Evolutionary conservation across 2,329 filamentous ascomycete species (phyloP).

Genomic region (Sporothrix pseudoabietina): DNA sequence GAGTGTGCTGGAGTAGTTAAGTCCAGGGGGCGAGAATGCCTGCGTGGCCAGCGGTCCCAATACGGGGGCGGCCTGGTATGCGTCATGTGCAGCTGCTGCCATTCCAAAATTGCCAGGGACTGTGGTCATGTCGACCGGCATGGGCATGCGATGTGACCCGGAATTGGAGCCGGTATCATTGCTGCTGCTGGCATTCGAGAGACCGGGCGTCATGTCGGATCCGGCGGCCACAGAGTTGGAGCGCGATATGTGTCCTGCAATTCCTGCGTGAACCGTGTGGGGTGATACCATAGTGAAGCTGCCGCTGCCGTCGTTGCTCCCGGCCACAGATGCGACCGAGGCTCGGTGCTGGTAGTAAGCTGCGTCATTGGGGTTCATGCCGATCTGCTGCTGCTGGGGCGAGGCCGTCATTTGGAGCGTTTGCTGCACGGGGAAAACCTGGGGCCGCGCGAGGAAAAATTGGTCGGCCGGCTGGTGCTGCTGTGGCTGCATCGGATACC

Average conservation of each 20-base stretch:
- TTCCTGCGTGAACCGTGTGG: not conserved
- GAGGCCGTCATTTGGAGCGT: not conserved
- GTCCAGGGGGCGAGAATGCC: not conserved
- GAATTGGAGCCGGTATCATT: not conserved
- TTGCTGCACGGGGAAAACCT: not conserved
- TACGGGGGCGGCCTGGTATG: not conserved
- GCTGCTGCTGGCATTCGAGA: constrained; percentile 5
- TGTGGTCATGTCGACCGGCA: not conserved
- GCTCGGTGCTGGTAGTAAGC: constrained; percentile 2
- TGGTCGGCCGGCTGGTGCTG: not conserved
- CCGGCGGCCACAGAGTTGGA: not conserved
- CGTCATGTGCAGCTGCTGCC: not conserved
- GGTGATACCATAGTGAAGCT: not conserved
- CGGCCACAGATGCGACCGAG: not conserved
- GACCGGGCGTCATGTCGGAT: not conserved
- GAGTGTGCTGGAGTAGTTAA: not conserved
- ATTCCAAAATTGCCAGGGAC: not conserved
- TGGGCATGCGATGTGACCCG: not conserved
- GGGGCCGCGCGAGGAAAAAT: not conserved
- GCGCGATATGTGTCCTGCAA: not conserved
- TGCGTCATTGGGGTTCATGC: not conserved
- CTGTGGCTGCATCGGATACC: not conserved
- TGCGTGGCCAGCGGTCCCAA: not conserved
- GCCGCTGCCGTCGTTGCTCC: not conserved
- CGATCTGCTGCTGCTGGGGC: not conserved